Evolutionary conservation across 2,329 filamentous ascomycete genomes (phyloP).

Genomic region (Aspergillus tanneri): DNA sequence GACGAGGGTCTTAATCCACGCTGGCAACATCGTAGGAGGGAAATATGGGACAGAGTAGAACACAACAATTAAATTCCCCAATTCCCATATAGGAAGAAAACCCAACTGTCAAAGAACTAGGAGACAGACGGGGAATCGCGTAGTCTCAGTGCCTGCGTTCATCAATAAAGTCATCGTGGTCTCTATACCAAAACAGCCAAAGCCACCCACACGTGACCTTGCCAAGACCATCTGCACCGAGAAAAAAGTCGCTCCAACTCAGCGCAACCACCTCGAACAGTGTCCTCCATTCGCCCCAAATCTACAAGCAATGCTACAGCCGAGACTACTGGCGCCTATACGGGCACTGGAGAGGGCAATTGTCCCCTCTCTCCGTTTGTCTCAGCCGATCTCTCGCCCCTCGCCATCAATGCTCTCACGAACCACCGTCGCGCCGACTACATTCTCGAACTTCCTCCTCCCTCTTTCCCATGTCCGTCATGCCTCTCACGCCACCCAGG

Average conservation of each 20-base stretch:
- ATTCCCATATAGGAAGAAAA: too few species aligned
- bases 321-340: conserved; percentile 41
- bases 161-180: not conserved
- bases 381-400: conserved; percentile 24
- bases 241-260: conserved; percentile 29
- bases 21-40: conserved; percentile 26
- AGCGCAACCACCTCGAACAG: conserved; percentile 17
- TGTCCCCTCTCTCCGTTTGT: conserved; percentile 31
- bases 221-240: conserved; percentile 26
- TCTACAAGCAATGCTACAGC: conserved; percentile 41
- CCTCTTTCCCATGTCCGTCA: conserved; percentile 54
- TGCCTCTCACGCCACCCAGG: conserved; percentile 65
- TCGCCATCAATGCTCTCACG: conserved; percentile 31
- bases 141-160: too few species aligned
- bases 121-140: too few species aligned
- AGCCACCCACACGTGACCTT: conserved; percentile 24
- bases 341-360: conserved; percentile 41
- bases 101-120: not conserved
- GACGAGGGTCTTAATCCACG: conserved; percentile 30
- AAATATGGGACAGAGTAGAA: not conserved
- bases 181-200: not conserved
- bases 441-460: conserved; percentile 32
- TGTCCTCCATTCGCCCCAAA: conserved; percentile 8
- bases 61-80: not conserved
- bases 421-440: conserved; percentile 27